Evolutionary conservation across 306 rosid genomes (phyloP), one percentile per base, ranked within the genome.

Genomic region (Spatholobus suberectus): DNA sequence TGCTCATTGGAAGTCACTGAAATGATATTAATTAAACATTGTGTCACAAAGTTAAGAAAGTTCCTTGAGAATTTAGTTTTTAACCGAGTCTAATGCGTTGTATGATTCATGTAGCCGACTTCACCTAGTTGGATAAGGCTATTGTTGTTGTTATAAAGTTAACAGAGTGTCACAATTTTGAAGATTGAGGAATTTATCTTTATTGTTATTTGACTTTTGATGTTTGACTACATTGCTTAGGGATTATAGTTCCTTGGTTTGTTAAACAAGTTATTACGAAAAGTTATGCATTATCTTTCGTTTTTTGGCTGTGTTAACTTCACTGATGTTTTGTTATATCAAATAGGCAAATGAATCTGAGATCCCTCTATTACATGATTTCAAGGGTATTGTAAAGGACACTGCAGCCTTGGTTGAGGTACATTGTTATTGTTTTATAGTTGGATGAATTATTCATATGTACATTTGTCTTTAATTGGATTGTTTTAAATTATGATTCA

Each of bases 331-430:
- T 73, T 35, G 52, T 27, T 75, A 49, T 70, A 59, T 67, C 12
- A 77, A 74, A 51, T 81, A 95, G 99, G 99, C 89, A 81, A 93
- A 96, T 83, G 99, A 96, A 46, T 90, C 89, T 70, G 99, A 96
- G 88, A 93, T 96, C 77, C 99, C 99, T 35, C 87, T 96, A 65
- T 80, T 93, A 82, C 92, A 96, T 75, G 97, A 96, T 77, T 92
- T 75, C 83, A 86, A 86, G 73, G 91, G 94, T 32, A 78, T 29
- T 71, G 77, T 89, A 54, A 89, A 87, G 88, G 99, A 89, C 78
- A 90, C 78, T 51, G 93, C 89, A 40, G 74, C 87, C 83, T 90
- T 88, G 80, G 79, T 96, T 70, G 99, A 96, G 98, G 99, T 90
- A 71, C 77, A 40, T 82, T 78, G 49, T 80, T 83, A 72, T 72